These are phyloP conservation scores for Epichloe baconii DNA, from an alignment of 2,329 filamentous ascomycete species.

Conservation along the genomic window DNA sequence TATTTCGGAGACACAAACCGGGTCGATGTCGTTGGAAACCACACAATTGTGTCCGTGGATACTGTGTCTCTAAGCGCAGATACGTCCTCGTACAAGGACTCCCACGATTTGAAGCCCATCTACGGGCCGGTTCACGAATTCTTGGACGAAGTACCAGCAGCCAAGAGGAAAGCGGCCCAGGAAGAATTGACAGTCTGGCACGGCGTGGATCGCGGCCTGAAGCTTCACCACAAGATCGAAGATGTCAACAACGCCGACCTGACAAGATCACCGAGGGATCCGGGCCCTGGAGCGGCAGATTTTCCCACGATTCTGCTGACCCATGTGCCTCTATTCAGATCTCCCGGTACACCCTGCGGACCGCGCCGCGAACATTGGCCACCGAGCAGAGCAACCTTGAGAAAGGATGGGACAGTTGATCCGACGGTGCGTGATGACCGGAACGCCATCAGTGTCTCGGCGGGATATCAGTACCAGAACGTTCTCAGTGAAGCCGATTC, in stretches of 20 bases:
- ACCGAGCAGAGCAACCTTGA: slow-evolving; percentile 42
- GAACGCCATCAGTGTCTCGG: slow-evolving; percentile 64
- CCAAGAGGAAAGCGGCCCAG: slow-evolving; percentile 54
- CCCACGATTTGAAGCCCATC: slow-evolving; percentile 44
- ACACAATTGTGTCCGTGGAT: slow-evolving; percentile 88
- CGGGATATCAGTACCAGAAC: slow-evolving; percentile 94
- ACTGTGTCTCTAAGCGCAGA: slow-evolving; percentile 73
- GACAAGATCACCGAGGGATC: slow-evolving; percentile 20
- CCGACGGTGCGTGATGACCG: slow-evolving; percentile 27
- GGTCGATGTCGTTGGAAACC: slow-evolving; percentile 84
- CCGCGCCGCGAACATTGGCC: slow-evolving; percentile 75
- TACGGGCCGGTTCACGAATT: slow-evolving; percentile 70
- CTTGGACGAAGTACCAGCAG: slow-evolving; percentile 49
- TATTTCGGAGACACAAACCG: slow-evolving; percentile 89
- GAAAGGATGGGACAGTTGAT: slow-evolving; percentile 33
- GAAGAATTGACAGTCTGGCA: slow-evolving; percentile 54
- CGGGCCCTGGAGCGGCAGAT: slow-evolving; percentile 36
- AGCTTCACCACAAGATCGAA: slow-evolving; percentile 46
- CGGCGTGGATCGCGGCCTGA: slow-evolving; percentile 42
- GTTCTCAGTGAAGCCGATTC: slow-evolving; percentile 71
- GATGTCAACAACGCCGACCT: slow-evolving; percentile 36
- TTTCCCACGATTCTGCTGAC: slow-evolving; percentile 82
- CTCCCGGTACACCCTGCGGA: slow-evolving; percentile 74
- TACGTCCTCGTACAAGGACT: slow-evolving; percentile 36
- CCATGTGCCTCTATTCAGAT: slow-evolving; percentile 80